phyloP scores from a whole-genome alignment of 2,329 filamentous ascomycete genomes.

The Plectosphaerella plurivora region DNA sequence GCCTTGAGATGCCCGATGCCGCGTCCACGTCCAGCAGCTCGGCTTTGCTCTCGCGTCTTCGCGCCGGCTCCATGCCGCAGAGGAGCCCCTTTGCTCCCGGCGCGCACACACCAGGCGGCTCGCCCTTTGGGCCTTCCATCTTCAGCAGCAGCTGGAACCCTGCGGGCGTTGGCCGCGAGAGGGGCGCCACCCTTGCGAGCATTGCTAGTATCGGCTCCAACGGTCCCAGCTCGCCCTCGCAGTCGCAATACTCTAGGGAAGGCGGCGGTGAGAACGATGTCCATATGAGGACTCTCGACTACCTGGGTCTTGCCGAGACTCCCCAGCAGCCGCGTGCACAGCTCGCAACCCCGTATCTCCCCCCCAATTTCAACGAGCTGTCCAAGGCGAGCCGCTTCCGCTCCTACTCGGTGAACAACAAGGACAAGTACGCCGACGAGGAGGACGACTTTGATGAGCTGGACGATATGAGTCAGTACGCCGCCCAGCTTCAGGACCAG shows the following conservation, averaged over 20 bases:
- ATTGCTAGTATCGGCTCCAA: conserved; percentile 88
- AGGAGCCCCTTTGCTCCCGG: conserved; percentile 62
- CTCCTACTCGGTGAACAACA: conserved; percentile 97
- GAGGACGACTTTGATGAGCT: conserved; percentile 72
- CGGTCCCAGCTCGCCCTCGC: conserved; percentile 79
- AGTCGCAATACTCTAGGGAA: conserved; percentile 82
- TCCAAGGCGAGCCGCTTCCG: conserved; percentile 83
- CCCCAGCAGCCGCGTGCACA: conserved; percentile 75
- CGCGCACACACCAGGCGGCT: conserved; percentile 39
- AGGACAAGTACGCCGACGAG: conserved; percentile 91
- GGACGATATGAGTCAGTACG: conserved; percentile 49
- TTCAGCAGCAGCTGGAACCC: conserved; percentile 80
- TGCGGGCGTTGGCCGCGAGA: conserved; percentile 62
- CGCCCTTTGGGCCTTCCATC: conserved; percentile 82
- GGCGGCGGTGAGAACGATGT: conserved; percentile 83
- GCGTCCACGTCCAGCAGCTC: conserved; percentile 53
- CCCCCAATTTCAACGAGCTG: conserved; percentile 65
- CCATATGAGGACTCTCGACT: conserved; percentile 85
- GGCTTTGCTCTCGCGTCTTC: conserved; percentile 75
- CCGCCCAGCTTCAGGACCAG: conserved; percentile 58
- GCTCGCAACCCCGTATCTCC: conserved; percentile 69
- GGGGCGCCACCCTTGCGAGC: conserved; percentile 78
- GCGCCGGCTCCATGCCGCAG: conserved; percentile 93
- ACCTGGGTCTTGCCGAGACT: conserved; percentile 89
- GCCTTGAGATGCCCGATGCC: conserved; percentile 42